phyloP scores from a whole-genome alignment of 75 land plant genomes.

The Pseudotsuga menziesii region DNA sequence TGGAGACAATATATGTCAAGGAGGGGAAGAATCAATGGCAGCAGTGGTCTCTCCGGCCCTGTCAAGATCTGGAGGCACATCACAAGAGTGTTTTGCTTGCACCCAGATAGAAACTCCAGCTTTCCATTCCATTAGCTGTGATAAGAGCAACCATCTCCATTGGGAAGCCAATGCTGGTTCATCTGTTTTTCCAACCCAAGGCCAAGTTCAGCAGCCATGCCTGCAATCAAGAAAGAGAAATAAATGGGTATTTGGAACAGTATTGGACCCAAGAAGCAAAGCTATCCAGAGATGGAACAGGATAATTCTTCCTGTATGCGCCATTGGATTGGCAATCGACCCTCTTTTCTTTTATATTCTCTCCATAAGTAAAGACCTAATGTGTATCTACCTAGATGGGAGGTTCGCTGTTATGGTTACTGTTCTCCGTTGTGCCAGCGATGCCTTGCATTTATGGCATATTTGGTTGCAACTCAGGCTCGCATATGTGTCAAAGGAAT shows the following conservation, averaged over 20 bases:
- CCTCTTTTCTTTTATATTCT: constrained; percentile 86
- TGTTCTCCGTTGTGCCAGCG: constrained; percentile 56
- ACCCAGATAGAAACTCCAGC: constrained; percentile 63
- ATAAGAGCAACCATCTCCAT: constrained; percentile 37
- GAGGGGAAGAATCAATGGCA: no score
- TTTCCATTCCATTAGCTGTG: constrained; percentile 82
- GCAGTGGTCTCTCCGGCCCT: no score
- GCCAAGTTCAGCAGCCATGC: constrained; percentile 19
- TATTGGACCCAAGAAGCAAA: constrained; percentile 78
- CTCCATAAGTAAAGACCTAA: constrained; percentile 38
- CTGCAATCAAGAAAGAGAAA: neutral
- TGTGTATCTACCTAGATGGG: constrained; percentile 67
- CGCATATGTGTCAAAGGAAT: constrained; percentile 81
- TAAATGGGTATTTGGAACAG: constrained; percentile 41
- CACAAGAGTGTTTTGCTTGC: constrained; percentile 69
- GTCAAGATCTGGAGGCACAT: neutral
- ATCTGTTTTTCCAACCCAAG: constrained; percentile 26
- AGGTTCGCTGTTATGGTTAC: constrained; percentile 58
- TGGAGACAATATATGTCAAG: no score
- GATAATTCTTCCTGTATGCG: constrained; percentile 55
- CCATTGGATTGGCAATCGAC: constrained; percentile 65
- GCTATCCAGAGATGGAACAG: constrained; percentile 68
- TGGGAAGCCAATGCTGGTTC: constrained; percentile 77
- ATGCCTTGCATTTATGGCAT: constrained; percentile 63
- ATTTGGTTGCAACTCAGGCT: constrained; percentile 82